Evolutionary conservation across 2,329 filamentous ascomycete genomes (phyloP), one percentile per base, ranked within the genome.

Genomic region (Lachnellula hyalina): DNA sequence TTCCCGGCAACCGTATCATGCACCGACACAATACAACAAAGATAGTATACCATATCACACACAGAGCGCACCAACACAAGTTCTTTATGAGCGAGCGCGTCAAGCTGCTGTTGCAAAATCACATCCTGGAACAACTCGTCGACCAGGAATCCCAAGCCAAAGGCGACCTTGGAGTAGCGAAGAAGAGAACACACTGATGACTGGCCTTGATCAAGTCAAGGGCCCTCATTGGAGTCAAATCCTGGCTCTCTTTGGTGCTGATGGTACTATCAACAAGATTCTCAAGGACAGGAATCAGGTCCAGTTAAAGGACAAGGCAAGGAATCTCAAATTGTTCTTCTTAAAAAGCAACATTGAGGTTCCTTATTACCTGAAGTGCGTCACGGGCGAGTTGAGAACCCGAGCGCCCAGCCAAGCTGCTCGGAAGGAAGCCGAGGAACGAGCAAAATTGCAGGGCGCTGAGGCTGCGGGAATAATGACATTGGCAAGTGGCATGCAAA

Each of bases 201-300:
- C 87, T 48, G 91, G 91, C 1, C 81, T 96, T 4, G 91, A 95
- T 66, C 84, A 87, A 68, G 91, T 96, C 47, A 91, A 92, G 68
- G 91, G 91, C 0, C 91, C 91, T 17, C 90, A 96, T 66, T 96
- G 91, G 91, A 93, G 89, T 63, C 90, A 96, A 68, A 96, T 96
- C 47, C 76, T 96, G 12, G 86, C 86, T 1, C 80, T 96, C 42
- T 96, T 93, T 68, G 91, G 91, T 0, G 80, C 83, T 0, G 87
- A 86, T 42, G 91, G 91, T 5, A 87, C 86, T 0, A 82, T 93
- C 23, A 92, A 85, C 47, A 87, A 93, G 63, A 87, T 93, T 23
- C 77, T 96, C 19, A 93, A 92, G 63, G 91, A 96, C 68, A 82
- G 90, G 35, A 95, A 91, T 45, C 90, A 96, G 67, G 91, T 96